These are phyloP conservation scores for Leccinum ochraceum DNA, from an alignment of 768 basidiomycete genomes.

Conservation along the genomic window DNA sequence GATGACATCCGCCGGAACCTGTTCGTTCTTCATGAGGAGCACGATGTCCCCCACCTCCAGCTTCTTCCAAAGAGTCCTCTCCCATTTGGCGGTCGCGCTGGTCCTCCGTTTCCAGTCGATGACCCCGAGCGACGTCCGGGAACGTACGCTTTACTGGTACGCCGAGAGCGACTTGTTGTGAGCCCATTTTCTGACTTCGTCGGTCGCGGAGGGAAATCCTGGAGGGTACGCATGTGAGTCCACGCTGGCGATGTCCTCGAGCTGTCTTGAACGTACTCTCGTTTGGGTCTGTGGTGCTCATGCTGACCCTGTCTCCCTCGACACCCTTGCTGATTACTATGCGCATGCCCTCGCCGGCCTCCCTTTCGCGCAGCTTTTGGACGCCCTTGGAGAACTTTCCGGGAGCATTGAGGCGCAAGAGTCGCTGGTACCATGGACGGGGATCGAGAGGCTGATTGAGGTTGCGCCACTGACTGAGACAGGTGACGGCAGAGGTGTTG, in stretches of 20 bases:
- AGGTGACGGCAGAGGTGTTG: slow-evolving; percentile 92
- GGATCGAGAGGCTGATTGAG: slow-evolving; percentile 83
- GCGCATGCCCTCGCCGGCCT: slow-evolving; percentile 66
- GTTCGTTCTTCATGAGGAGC: slow-evolving; percentile 89
- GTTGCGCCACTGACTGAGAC: slow-evolving; percentile 87
- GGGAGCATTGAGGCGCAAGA: slow-evolving; percentile 70
- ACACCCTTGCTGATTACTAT: slow-evolving; percentile 55
- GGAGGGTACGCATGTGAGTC: slow-evolving; percentile 67
- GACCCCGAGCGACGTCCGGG: slow-evolving; percentile 64
- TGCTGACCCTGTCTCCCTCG: slow-evolving; percentile 39
- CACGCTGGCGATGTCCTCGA: slow-evolving; percentile 71
- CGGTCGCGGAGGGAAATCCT: slow-evolving; percentile 29
- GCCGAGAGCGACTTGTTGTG: slow-evolving; percentile 42
- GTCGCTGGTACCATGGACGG: slow-evolving; percentile 66
- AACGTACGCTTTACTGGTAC: slow-evolving; percentile 55
- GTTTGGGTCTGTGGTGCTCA: slow-evolving; percentile 45
- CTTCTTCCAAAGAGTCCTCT: slow-evolving; percentile 98
- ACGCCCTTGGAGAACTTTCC: slow-evolving; percentile 85
- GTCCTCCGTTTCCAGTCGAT: slow-evolving; percentile 76
- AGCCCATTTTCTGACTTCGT: slow-evolving; percentile 35
- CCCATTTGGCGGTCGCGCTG: slow-evolving; percentile 81
- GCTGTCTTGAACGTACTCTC: slow-evolving; percentile 47
- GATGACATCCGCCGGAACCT: slow-evolving; percentile 94
- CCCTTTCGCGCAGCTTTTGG: slow-evolving; percentile 76
- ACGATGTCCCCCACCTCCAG: slow-evolving; percentile 97